Conservation (phyloP, 305 asterid genomes). For the Salvia sclarea region DNA sequence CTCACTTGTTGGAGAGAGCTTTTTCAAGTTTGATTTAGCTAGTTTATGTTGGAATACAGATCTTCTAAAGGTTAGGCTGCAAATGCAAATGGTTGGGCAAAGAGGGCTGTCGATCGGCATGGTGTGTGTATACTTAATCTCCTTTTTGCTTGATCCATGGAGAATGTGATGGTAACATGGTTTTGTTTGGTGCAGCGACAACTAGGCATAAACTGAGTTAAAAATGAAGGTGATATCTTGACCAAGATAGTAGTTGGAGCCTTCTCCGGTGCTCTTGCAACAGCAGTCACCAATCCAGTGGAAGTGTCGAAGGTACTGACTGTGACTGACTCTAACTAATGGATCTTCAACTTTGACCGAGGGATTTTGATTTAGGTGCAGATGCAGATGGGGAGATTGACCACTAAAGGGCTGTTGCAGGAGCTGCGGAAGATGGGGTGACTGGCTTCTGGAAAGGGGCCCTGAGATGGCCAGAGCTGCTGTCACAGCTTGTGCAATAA, state of each 20-base stretch:
- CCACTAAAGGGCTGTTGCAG: slow-evolving; percentile 48
- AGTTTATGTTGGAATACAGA: slow-evolving; percentile 52
- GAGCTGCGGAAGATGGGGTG: slow-evolving; percentile 80
- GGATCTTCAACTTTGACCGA: too few species aligned
- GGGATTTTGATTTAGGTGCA: slow-evolving; percentile 56
- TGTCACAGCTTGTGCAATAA: slow-evolving; percentile 89
- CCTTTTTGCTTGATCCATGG: too few species aligned
- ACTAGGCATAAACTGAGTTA: slow-evolving; percentile 63
- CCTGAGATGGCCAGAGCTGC: slow-evolving; percentile 94
- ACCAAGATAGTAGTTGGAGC: slow-evolving; percentile 95
- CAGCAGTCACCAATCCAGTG: slow-evolving; percentile 84
- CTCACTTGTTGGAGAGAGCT: too few species aligned
- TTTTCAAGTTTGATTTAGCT: too few species aligned
- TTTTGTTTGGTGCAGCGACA: slow-evolving; percentile 52
- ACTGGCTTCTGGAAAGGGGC: slow-evolving; percentile 88
- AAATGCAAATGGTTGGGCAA: slow-evolving; percentile 95
- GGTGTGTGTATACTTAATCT: slow-evolving; percentile 47
- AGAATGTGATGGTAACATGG: too few species aligned
- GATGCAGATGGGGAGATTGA: slow-evolving; percentile 67
- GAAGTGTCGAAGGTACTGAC: slow-evolving; percentile 91
- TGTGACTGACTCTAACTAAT: too few species aligned
- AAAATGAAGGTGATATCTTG: slow-evolving; percentile 89
- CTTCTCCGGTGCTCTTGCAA: slow-evolving; percentile 86
- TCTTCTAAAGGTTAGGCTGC: slow-evolving; percentile 95
- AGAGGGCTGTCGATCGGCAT: slow-evolving; percentile 85